Evolutionary conservation across 2,329 filamentous ascomycete genomes (phyloP), one percentile per base, ranked within the genome.

Genomic region (Penicillium sp.): DNA sequence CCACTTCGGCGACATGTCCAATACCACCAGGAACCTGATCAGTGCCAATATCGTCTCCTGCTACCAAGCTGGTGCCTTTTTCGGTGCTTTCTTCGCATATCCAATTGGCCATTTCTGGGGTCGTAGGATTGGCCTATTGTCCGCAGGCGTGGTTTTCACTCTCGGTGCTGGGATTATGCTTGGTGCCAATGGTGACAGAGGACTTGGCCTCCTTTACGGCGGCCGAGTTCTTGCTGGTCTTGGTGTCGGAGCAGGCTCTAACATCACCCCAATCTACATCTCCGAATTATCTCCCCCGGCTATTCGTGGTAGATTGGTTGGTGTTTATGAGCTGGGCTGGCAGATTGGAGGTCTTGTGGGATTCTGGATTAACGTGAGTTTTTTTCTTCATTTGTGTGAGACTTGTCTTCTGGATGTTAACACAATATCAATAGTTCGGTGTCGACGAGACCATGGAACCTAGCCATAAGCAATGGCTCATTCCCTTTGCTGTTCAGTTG

Each of bases 21-120:
- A 37, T 4, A 0, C 11, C 22, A 52, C 44, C 8, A 44, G 10
- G 69, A 81, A 85, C 30, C 73, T 88, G 4, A 76, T 88, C 45
- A 86, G 85, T 66, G 79, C 86, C 65, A 93, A 92, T 71, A 91
- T 92, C 58, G 89, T 91, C 49, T 91, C 87, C 26, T 83, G 88
- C 51, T 92, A 90, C 75, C 90, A 93, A 73, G 90, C 89, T 10
- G 89, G 89, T 56, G 89, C 89, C 57, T 92, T 94, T 77, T 92
- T 93, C 64, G 90, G 90, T 48, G 84, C 86, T n/a, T 75, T 91
- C 38, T 81, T 83, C 57, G 88, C 85, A 54, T 91, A 88, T 63
- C 80, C 77, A 9, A 81, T 84, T 33, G 85, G 82, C 30, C 85
- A 88, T 76, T 89, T 82, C 69, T 76, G 87, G 59, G 89, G 89